A percentile compares a stretch with the other conserved stretches of the same genome.
Conservation (phyloP, 2,329 filamentous ascomycete genomes). For the Geosmithia morbida region DNA sequence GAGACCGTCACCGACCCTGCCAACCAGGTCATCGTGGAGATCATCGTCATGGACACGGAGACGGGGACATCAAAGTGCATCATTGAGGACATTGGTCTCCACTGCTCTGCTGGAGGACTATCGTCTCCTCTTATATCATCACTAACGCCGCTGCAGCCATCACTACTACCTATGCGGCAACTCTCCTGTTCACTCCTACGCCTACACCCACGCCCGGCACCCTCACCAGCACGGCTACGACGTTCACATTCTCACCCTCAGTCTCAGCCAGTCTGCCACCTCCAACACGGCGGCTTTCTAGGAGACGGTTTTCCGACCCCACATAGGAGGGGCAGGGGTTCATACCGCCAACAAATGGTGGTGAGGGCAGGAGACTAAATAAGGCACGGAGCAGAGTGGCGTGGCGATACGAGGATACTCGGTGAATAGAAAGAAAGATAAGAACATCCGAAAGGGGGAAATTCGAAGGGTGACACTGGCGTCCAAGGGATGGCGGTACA, state of each 20-base stretch:
- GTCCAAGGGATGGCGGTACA: not conserved
- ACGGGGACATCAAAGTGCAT: constrained; percentile 14
- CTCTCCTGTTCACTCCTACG: constrained; percentile 26
- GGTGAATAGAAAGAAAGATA: not conserved
- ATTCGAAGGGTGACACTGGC: not conserved
- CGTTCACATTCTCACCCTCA: not conserved
- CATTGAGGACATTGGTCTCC: constrained; percentile 11
- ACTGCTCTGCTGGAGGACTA: constrained; percentile 15
- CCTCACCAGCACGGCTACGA: not conserved
- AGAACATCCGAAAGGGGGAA: not conserved
- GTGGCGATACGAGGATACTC: not conserved
- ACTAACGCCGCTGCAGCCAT: too few relatives aligned
- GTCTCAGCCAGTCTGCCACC: not conserved
- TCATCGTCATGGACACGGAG: constrained; percentile 14
- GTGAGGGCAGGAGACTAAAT: not conserved
- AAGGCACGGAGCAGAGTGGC: not conserved
- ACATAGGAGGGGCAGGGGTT: not conserved
- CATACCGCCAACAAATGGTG: not conserved
- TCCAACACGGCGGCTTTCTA: not conserved
- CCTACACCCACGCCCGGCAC: not conserved
- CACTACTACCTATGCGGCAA: constrained; percentile 56
- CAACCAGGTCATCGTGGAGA: constrained; percentile 12
- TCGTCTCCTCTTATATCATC: constrained; percentile 53
- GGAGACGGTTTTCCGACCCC: not conserved
- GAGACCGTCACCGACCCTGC: constrained; percentile 8